Base-by-base conservation (phyloP, 306 rosid genomes). In the Comarum palustre region DNA sequence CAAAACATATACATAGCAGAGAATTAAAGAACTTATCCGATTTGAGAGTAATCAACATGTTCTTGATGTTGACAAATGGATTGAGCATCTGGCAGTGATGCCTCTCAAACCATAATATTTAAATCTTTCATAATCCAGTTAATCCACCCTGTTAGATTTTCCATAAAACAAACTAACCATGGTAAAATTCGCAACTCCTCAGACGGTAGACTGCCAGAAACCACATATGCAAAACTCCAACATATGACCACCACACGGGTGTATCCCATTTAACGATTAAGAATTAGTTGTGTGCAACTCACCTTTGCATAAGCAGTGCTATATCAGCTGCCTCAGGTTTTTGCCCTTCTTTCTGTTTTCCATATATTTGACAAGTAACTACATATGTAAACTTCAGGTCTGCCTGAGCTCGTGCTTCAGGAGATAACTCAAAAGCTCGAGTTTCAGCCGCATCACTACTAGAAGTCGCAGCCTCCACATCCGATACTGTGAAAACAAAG, bases 371-470 rank as follows among this genome's bases (percentile, higher is more conserved):
- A 71, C 98, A 94, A 13, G 98, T 84, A 39, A 94, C 84, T 14
- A 94, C 91, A 80, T 94, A 94, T 46, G 96, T 91, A 88, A 94
- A 94, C 87, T 94, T 91, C 64, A 94, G 88, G 83, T 94, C 98
- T 6, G 90, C 96, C 71, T 82, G 96, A 39, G 96, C 98, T 34
- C 96, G 95, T 31, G 96, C 90, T 83, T 85, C 87, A 75, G 97
- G 98, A 71, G 92, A 88, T 60, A 88, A 88, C 38, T 85, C 91
- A 80, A 89, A 94, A 42, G 91, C 90, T 60, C 34, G 86, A 36
- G 90, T 85, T 76, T 94, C 95, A 69, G 83, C 62, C 60, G 79
- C 83, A 70, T 88, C 94, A 77, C 76, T 79, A 45, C n/a, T 71
- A 66, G 89, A 82, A 77, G 77, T 45, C 52, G 88, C 88, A 78